Evolutionary conservation across 2,329 filamentous ascomycete genomes (phyloP), one percentile per base, ranked within the genome.

Genomic region (Moelleriella libera): DNA sequence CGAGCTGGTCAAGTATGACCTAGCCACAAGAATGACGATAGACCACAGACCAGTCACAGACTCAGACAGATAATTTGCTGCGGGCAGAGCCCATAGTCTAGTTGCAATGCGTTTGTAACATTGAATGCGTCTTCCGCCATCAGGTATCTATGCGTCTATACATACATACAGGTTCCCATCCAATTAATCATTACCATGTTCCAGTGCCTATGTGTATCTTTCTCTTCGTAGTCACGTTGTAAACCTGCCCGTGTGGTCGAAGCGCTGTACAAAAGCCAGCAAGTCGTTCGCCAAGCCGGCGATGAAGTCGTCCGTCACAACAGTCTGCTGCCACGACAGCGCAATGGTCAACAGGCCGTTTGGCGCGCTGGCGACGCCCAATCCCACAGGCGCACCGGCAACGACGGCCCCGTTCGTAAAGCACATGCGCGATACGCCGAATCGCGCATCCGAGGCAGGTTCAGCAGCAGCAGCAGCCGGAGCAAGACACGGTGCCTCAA

Each of bases 371-470:
- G 66, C 67, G 2, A 72, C 65, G 49, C 69, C 75, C 29, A 77
- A 49, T 1, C 56, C 58, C 3, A 79, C 53, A 0, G 69, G 66
- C 1, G 68, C 53, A 0, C 72, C 69, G 1, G 62, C 59, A 5
- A 69, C 60, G 49, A 65, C 66, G 29, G 69, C 65, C 0, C 71
- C 67, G 49, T 77, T 75, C 0, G 70, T 66, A 54, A 78, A 77
- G 11, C 76, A 52, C 14, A 65, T 57, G n/a, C 70, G 65, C 4
- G 63, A 61, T 29, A 76, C 64, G 3, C 50, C 54, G 65, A 66
- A 68, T 3, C 43, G 49, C 1, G 48, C 50, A 2, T 37, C 50
- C 1, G 43, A 28, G 43, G 47, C 32, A 8, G 53, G 6, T 8
- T 6, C 32, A 11, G 44, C 11, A 28, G 6, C 14, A 39, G 9